These are phyloP conservation scores for Corylus heterophylla DNA, from an alignment of 306 rosid species.

Conservation along the genomic window DNA sequence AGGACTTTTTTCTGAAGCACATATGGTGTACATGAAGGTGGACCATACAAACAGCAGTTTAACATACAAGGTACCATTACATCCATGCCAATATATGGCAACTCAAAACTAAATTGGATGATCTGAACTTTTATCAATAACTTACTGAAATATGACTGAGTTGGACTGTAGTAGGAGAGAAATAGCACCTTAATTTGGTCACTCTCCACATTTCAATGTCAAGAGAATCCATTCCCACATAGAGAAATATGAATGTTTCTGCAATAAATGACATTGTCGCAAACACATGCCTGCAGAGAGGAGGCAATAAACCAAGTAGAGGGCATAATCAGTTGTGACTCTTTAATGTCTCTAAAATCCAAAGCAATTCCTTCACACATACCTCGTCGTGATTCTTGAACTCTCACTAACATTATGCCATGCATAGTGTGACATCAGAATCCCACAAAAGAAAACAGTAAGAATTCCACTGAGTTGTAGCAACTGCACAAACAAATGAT, in stretches of 20 bases:
- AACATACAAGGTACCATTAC: background rate
- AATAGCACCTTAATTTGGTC: conserved; percentile 61
- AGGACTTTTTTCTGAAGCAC: background rate
- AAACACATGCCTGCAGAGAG: conserved; percentile 68
- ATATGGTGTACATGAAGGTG: background rate
- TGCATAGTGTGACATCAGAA: conserved; percentile 89
- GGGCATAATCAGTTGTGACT: background rate
- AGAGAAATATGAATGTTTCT: conserved; percentile 87
- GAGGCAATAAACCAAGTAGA: conserved; percentile 3
- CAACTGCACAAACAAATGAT: conserved; percentile 47
- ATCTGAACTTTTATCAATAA: background rate
- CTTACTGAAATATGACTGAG: background rate
- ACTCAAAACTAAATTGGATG: background rate
- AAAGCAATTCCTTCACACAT: conserved; percentile 17
- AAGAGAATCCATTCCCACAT: conserved; percentile 95
- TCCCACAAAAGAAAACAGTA: conserved; percentile 93
- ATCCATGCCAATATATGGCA: background rate
- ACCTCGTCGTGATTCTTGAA: conserved; percentile 86
- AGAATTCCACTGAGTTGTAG: conserved; percentile 87
- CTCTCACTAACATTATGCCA: conserved; percentile 75
- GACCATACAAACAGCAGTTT: background rate
- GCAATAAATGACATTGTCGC: conserved; percentile 88
- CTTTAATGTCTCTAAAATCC: conserved; percentile 14
- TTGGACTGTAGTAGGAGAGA: conserved; percentile 8
- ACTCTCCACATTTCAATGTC: conserved; percentile 88